Evolutionary conservation across 1,284 basidiomycete species (phyloP).

Genomic region (Tilletia indica): DNA sequence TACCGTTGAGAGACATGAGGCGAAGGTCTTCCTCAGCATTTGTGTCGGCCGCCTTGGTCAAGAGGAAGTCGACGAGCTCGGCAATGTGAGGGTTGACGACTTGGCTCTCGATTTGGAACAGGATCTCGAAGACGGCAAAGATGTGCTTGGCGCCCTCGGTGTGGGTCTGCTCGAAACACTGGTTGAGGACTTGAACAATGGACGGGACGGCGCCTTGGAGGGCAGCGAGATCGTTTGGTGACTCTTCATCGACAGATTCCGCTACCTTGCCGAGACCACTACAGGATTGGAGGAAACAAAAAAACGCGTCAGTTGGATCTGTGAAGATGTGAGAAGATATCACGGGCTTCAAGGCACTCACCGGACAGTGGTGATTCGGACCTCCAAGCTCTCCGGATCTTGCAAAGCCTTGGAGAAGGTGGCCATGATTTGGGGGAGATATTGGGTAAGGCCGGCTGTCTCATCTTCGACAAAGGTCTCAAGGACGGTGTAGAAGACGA

Average conservation of each 20-base stretch:
- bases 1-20: conserved; percentile 85
- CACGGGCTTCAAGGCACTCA: neutral
- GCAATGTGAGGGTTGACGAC: conserved; percentile 84
- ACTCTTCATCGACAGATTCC: conserved; percentile 84
- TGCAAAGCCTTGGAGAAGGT: conserved; percentile 75
- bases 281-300: conserved; percentile 20
- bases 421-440: conserved; percentile 75
- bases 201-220: conserved; percentile 85
- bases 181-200: conserved; percentile 86
- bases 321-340: too few relatives aligned
- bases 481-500: conserved; percentile 85
- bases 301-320: too few relatives aligned
- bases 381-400: conserved; percentile 86
- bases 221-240: conserved; percentile 83
- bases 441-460: conserved; percentile 68
- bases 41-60: conserved; percentile 78
- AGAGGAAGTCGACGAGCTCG: conserved; percentile 83
- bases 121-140: conserved; percentile 93
- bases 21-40: conserved; percentile 78
- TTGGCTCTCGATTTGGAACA: conserved; percentile 87
- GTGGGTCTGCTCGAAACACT: conserved; percentile 78
- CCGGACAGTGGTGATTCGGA: conserved; percentile 77
- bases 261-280: conserved; percentile 87
- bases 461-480: conserved; percentile 78
- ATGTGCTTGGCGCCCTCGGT: conserved; percentile 81